Conservation (phyloP, 2,329 filamentous ascomycete genomes). For the Monilinia fructicola region DNA sequence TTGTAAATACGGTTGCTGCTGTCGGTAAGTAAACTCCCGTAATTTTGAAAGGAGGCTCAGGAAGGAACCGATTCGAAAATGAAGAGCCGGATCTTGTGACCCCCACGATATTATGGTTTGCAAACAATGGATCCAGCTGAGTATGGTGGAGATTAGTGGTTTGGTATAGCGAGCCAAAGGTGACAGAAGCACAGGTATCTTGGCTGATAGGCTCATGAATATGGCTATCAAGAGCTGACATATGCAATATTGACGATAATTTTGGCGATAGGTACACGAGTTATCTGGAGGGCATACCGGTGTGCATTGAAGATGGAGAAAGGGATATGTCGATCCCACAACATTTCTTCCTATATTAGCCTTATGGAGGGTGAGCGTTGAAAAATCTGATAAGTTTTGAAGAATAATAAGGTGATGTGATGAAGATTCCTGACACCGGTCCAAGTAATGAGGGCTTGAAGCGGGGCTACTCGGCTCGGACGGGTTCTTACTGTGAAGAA, state of each 20-base stretch:
- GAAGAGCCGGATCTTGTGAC: not conserved
- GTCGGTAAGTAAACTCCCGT: not conserved
- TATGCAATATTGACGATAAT: not conserved
- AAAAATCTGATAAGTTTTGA: not conserved
- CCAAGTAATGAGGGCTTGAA: not conserved
- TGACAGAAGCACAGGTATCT: not conserved
- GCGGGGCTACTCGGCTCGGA: not conserved
- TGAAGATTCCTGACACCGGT: not conserved
- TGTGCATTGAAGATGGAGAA: not conserved
- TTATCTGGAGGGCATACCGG: not conserved
- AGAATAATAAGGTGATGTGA: conserved; percentile 1
- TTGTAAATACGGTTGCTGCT: not conserved
- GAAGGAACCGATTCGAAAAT: not conserved
- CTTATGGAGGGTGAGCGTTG: not conserved
- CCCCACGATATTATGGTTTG: not conserved
- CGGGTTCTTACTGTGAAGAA: not conserved
- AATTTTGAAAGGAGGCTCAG: not conserved
- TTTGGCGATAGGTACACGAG: not conserved
- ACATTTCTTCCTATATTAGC: not conserved
- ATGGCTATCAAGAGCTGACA: too few relatives aligned
- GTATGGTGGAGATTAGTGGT: not conserved
- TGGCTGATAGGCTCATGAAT: too few relatives aligned
- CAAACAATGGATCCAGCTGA: not conserved
- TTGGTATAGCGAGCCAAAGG: not conserved
- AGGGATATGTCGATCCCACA: not conserved